phyloP scores from a whole-genome alignment of 2,329 filamentous ascomycete species.

The Beauveria rudraprayagi region DNA sequence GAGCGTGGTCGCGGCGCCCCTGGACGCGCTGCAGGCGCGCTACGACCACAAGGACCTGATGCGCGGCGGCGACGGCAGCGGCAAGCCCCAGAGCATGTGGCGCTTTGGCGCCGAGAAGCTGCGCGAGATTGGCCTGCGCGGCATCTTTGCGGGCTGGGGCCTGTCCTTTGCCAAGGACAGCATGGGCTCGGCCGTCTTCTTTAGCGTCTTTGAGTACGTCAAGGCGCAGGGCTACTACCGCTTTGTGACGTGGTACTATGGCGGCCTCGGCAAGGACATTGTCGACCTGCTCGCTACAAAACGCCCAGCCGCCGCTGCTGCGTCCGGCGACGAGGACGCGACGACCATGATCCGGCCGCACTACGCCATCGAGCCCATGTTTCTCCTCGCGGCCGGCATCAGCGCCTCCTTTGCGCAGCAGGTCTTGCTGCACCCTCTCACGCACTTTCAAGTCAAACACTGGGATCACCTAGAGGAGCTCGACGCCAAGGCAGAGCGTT shows the following conservation, averaged over 20 bases:
- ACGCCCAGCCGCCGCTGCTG: conserved; percentile 24
- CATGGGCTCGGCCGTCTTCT: conserved; percentile 63
- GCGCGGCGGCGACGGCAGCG: conserved; percentile 29
- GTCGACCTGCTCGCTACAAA: conserved; percentile 42
- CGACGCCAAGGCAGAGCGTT: conserved; percentile 49
- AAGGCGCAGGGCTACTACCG: conserved; percentile 65
- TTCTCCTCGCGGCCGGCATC: conserved; percentile 61
- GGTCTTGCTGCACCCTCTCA: conserved; percentile 61
- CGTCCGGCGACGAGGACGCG: conserved; percentile 11
- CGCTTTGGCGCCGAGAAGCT: conserved; percentile 56
- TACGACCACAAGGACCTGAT: conserved; percentile 53
- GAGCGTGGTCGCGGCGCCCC: conserved; percentile 62
- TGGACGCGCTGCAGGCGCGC: conserved; percentile 67
- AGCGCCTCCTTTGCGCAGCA: conserved; percentile 63
- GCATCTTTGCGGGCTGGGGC: conserved; percentile 67
- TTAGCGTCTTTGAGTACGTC: conserved; percentile 66
- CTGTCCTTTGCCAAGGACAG: conserved; percentile 63
- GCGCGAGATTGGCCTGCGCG: conserved; percentile 61
- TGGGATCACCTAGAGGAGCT: conserved; percentile 66
- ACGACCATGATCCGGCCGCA: conserved; percentile 58
- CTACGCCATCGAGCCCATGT: conserved; percentile 66
- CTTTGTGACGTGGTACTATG: conserved; percentile 65
- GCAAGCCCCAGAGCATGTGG: conserved; percentile 59
- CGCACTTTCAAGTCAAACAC: conserved; percentile 63
- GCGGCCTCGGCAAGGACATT: conserved; percentile 44